These are phyloP conservation scores for Oryza punctata DNA, from an alignment of 176 grass and related monocot species.

Conservation along the genomic window DNA sequence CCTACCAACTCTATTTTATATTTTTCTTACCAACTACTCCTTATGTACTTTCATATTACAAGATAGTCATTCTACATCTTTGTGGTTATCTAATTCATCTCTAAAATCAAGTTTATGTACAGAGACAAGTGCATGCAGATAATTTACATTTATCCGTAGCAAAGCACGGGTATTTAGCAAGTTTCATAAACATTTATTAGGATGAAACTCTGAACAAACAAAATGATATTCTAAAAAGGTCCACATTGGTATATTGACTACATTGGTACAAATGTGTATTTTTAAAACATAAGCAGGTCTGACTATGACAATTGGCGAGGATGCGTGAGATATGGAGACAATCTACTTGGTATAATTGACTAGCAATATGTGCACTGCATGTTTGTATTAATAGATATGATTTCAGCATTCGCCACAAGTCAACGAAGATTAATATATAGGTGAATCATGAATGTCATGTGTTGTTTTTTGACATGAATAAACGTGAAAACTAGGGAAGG, in stretches of 20 bases:
- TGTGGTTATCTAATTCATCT: too few species aligned
- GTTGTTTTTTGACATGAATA: conserved; percentile 13
- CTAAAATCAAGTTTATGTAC: too few species aligned
- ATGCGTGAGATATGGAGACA: neutral
- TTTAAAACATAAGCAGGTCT: neutral
- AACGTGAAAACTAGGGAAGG: conserved; percentile 22
- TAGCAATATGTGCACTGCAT: conserved; percentile 6
- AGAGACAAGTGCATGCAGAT: too few species aligned
- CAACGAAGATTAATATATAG: neutral
- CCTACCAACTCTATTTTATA: too few species aligned
- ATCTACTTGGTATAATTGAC: neutral
- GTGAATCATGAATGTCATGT: conserved; percentile 1
- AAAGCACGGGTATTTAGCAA: too few species aligned
- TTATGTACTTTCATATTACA: too few species aligned
- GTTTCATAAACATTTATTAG: conserved; percentile 9
- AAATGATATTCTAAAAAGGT: conserved; percentile 11
- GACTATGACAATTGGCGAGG: neutral
- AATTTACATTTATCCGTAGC: too few species aligned
- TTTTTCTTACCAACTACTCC: too few species aligned
- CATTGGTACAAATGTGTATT: neutral
- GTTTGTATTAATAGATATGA: neutral
- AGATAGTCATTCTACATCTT: too few species aligned
- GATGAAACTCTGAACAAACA: neutral
- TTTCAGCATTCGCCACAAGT: neutral
- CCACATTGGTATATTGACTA: neutral